These are phyloP conservation scores for Macadamia integrifolia DNA, from an alignment of 164 flowering plant genomes.

Conservation along the genomic window DNA sequence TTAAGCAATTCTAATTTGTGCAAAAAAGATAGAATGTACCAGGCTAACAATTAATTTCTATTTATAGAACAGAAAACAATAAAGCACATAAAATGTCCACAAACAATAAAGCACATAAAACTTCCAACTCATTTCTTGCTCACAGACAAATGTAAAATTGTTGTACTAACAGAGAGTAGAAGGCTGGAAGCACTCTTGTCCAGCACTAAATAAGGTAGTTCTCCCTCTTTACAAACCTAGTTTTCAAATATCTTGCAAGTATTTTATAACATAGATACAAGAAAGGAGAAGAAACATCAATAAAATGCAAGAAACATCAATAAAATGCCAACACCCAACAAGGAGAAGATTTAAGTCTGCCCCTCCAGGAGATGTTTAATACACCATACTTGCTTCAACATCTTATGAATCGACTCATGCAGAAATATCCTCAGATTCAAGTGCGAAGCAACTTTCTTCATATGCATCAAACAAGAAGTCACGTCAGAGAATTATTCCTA, in stretches of 20 bases:
- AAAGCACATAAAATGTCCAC: not conserved
- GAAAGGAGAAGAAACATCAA: not conserved
- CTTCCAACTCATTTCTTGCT: too few relatives aligned
- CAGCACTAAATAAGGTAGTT: not conserved
- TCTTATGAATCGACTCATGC: not conserved
- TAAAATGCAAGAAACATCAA: not conserved
- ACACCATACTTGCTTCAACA: not conserved
- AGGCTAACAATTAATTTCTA: not conserved
- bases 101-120: not conserved
- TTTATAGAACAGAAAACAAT: not conserved
- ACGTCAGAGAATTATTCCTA: not conserved
- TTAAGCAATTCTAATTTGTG: not conserved
- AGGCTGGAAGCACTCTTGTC: not conserved
- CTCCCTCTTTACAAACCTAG: not conserved
- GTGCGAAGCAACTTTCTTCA: not conserved
- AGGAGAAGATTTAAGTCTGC: not conserved
- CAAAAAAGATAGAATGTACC: not conserved
- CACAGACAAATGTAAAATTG: too few relatives aligned
- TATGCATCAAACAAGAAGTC: not conserved
- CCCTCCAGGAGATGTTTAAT: not conserved
- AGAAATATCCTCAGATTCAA: not conserved
- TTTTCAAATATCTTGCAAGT: not conserved
- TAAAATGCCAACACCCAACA: not conserved
- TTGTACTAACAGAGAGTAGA: too few relatives aligned
- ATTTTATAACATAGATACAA: constrained; percentile 1